These are phyloP conservation scores for Myxozyma melibiosi DNA, from an alignment of 805 yeast genomes.

Conservation along the genomic window DNA sequence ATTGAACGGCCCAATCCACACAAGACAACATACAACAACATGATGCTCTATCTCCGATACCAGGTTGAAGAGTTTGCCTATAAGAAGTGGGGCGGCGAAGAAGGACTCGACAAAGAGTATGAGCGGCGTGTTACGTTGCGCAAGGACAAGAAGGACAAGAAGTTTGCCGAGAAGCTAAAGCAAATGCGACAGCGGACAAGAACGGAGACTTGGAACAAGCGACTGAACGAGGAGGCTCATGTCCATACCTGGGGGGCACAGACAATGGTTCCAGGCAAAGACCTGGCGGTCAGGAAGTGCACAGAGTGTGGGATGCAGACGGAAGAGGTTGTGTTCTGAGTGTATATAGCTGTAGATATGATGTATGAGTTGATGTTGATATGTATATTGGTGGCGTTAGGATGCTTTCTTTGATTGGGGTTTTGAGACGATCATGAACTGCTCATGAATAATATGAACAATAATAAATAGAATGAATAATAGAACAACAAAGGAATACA, in stretches of 20 bases:
- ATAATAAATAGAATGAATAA: too few relatives aligned
- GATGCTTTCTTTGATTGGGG: not conserved
- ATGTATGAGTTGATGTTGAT: not conserved
- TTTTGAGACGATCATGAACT: not conserved
- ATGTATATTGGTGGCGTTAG: not conserved
- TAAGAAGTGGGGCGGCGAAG: slow-evolving; percentile 92
- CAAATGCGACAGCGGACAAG: slow-evolving; percentile 91
- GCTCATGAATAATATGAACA: not conserved
- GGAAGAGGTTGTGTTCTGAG: slow-evolving; percentile 66
- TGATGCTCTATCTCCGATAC: slow-evolving; percentile 87
- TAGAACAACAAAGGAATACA: not conserved
- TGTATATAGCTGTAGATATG: not conserved
- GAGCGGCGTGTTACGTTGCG: slow-evolving; percentile 75
- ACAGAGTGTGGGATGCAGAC: slow-evolving; percentile 79
- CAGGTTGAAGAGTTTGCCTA: slow-evolving; percentile 94
- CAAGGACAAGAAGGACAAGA: slow-evolving; percentile 71
- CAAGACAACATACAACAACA: slow-evolving; percentile 79
- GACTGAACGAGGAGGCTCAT: slow-evolving; percentile 63
- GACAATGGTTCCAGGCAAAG: slow-evolving; percentile 45
- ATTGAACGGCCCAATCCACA: slow-evolving; percentile 94
- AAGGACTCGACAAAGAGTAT: slow-evolving; percentile 90
- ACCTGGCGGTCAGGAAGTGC: slow-evolving; percentile 63
- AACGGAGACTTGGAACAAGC: slow-evolving; percentile 82
- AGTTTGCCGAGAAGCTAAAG: slow-evolving; percentile 71
- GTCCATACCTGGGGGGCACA: slow-evolving; percentile 69